These are phyloP conservation scores for Phytophthora pseudosyringae DNA, from an alignment of 352 stramenopile genomes.

Conservation along the genomic window DNA sequence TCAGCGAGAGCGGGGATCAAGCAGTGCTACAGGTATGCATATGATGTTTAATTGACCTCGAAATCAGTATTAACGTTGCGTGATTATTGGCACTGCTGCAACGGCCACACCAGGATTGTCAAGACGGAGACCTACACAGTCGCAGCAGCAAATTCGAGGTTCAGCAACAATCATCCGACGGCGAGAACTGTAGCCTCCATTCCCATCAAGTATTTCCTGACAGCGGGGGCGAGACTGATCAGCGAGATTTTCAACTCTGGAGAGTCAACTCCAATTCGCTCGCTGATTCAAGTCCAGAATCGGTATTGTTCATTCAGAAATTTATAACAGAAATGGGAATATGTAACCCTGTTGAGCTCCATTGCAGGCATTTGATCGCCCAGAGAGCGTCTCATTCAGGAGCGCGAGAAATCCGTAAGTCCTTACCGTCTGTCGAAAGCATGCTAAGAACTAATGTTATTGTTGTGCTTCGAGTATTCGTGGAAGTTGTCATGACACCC, in stretches of 20 bases:
- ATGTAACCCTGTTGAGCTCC: constrained; percentile 6
- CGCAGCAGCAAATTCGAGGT: constrained; percentile 1
- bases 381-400: constrained; percentile 2
- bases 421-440: neutral
- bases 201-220: constrained; percentile 2
- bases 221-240: neutral
- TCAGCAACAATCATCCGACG: constrained; percentile 6
- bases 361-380: constrained; percentile 16
- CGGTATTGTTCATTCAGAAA: constrained; percentile 14
- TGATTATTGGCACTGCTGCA: constrained; percentile 4
- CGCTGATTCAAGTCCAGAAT: constrained; percentile 11
- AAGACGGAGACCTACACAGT: constrained; percentile 7
- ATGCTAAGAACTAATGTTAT: constrained; percentile 11
- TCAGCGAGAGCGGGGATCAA: constrained; percentile 1
- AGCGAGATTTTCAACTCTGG: constrained; percentile 14
- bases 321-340: neutral
- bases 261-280: constrained; percentile 11
- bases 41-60: neutral
- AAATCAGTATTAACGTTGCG: neutral
- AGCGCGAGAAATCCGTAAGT: constrained; percentile 18
- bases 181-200: neutral
- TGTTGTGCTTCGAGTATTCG: constrained; percentile 5
- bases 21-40: constrained; percentile 18
- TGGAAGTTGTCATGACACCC: neutral
- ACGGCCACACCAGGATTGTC: neutral